Conservation (phyloP, 148 eudicot species). For the Dysphania ambrosioides region DNA sequence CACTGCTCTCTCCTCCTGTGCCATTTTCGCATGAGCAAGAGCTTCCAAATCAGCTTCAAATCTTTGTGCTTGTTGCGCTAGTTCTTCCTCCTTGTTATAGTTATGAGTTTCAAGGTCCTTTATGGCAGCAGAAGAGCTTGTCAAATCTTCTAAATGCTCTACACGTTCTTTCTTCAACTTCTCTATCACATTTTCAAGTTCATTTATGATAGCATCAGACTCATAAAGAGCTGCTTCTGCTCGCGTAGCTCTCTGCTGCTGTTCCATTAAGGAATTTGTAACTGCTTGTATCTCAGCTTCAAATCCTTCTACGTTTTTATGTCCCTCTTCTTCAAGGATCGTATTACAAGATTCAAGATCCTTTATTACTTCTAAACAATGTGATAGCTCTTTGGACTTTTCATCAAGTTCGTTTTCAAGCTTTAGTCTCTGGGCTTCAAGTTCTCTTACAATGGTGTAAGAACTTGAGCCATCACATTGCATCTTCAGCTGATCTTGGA, state of each 20-base stretch:
- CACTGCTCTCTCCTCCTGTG: constrained; percentile 34
- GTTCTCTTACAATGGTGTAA: constrained; percentile 33
- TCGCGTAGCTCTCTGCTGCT: constrained; percentile 29
- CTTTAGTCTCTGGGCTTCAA: constrained; percentile 29
- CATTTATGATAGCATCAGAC: constrained; percentile 25
- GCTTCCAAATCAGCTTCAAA: constrained; percentile 38
- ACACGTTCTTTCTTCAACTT: constrained; percentile 32
- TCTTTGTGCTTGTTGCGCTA: constrained; percentile 29
- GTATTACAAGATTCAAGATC: constrained; percentile 32
- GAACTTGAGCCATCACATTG: constrained; percentile 78
- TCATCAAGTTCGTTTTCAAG: constrained; percentile 36
- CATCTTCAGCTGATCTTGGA: constrained; percentile 79
- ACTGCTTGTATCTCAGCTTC: constrained; percentile 23
- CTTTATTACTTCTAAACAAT: constrained; percentile 26
- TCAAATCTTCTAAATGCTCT: constrained; percentile 25
- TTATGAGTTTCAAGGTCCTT: constrained; percentile 35
- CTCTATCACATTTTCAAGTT: constrained; percentile 27
- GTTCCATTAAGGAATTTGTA: constrained; percentile 22
- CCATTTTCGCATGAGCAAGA: constrained; percentile 32
- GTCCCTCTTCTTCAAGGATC: constrained; percentile 27
- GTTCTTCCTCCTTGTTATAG: constrained; percentile 29
- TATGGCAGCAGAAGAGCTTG: constrained; percentile 25
- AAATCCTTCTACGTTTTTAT: constrained; percentile 28
- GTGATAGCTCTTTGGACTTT: constrained; percentile 33
- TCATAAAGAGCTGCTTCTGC: constrained; percentile 30